These are phyloP conservation scores for Elsinoe arachidis DNA, from an alignment of 2,329 filamentous ascomycete species.

Conservation along the genomic window DNA sequence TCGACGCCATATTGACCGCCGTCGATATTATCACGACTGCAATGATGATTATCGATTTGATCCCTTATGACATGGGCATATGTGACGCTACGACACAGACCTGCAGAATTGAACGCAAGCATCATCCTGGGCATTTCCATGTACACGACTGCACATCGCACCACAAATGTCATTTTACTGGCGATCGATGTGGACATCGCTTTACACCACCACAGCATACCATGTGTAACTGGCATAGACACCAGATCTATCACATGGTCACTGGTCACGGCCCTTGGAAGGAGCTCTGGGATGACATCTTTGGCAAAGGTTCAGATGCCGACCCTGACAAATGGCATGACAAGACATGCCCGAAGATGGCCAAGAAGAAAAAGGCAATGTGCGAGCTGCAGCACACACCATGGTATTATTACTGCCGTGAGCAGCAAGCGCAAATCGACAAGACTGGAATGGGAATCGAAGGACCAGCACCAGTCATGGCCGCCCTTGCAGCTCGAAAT, in stretches of 20 bases:
- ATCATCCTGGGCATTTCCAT: background rate
- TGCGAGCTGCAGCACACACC: background rate
- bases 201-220: background rate
- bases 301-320: background rate
- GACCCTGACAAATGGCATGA: background rate
- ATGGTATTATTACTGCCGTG: background rate
- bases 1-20: background rate
- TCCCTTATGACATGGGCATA: background rate
- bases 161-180: background rate
- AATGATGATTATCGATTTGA: constrained; percentile 2
- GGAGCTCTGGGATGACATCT: background rate
- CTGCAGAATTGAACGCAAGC: background rate
- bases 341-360: background rate
- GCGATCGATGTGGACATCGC: background rate
- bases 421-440: background rate
- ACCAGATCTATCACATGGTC: background rate
- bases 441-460: background rate
- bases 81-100: background rate
- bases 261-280: background rate
- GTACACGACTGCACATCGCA: background rate
- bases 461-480: background rate
- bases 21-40: background rate
- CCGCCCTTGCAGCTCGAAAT: too few species aligned
- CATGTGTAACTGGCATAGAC: constrained; percentile 3
- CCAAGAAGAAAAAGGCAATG: background rate